Base-by-base conservation (phyloP, 148 eudicot genomes). In the Amaranthus palmeri region DNA sequence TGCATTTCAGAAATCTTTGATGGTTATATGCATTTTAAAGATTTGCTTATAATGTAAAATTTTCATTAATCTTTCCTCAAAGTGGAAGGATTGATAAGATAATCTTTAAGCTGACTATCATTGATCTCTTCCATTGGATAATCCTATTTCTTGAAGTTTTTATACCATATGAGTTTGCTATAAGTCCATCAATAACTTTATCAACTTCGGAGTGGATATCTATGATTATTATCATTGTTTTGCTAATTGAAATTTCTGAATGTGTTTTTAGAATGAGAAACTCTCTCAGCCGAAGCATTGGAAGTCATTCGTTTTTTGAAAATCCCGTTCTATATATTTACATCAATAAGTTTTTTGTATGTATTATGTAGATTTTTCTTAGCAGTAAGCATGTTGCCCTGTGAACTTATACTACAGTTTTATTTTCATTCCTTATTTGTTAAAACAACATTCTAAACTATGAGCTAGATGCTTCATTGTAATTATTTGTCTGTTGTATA, bases 401-500 rank as follows among this genome's bases (percentile, higher is more conserved):
- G 8, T 56, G 60, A 12, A 56, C 8, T n/a, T 56, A n/a, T 56
- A n/a, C 15, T 54, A 54, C 6, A 44, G 25, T n/a, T 44, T 11
- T 50, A 43, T 45, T 17, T 46, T 45, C 3, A n/a, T 63, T 25
- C 40, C 40, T 14, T 3, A 45, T 45, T 15, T n/a, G 3, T 46
- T 17, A 3, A 61, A 63, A 13, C 53, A 46, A 64, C 4, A 64
- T 64, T 12, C 17, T 47, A n/a, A 67, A 18, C 2, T 25, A 25
- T 25, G 36, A 25, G 36, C 36, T 25, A 25, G 14, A 8, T 57
- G 72, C 72, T 69, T 13, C 68, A 36, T 47, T 43, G 48, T 18
- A 42, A 56, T 17, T 8, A 53, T 25, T 69, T 49, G 71, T 36
- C 10, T 36, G 54, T 69, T 52, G 67, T 56, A 42, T 60, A 44